These are phyloP conservation scores for Phialemoniopsis sp. DNA, from an alignment of 2,329 filamentous ascomycete species.

Conservation along the genomic window DNA sequence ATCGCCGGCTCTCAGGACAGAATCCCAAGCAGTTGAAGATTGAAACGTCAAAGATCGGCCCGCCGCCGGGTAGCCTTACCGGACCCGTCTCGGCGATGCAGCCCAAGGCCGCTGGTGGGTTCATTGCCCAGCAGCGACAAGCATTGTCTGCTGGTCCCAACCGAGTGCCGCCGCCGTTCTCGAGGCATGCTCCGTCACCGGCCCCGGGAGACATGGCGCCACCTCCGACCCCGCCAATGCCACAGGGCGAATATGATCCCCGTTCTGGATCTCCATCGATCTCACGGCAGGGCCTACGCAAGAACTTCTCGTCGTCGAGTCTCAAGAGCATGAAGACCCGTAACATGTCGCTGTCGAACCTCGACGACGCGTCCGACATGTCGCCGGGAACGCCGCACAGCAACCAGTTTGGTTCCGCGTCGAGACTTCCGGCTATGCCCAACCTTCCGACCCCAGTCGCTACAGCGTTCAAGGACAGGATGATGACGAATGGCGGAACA, in stretches of 20 bases:
- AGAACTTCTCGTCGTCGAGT: conserved; percentile 69
- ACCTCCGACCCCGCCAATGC: conserved; percentile 27
- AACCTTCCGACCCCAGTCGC: conserved; percentile 65
- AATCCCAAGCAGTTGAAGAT: conserved; percentile 84
- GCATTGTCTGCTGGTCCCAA: conserved; percentile 30
- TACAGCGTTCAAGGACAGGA: conserved; percentile 55
- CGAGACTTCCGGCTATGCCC: conserved; percentile 53
- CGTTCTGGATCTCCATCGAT: conserved; percentile 51
- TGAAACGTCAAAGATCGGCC: conserved; percentile 56
- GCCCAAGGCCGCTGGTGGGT: conserved; percentile 10
- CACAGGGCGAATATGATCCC: conserved; percentile 23
- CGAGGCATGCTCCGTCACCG: conserved; percentile 25
- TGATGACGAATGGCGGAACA: conserved; percentile 51
- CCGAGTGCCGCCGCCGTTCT: conserved; percentile 17
- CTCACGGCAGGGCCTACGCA: conserved; percentile 47
- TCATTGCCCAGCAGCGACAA: conserved; percentile 36
- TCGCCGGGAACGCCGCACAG: conserved; percentile 74
- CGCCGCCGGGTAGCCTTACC: conserved; percentile 9
- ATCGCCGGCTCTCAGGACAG: conserved; percentile 74
- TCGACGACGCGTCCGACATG: conserved; percentile 59
- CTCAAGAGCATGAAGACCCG: conserved; percentile 68
- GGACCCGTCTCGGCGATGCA: conserved; percentile 5
- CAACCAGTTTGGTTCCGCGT: conserved; percentile 53
- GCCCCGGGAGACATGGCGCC: conserved; percentile 21
- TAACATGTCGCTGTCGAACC: conserved; percentile 63